These are phyloP conservation scores for Pugionium dolabratum DNA, from an alignment of 345 rosid species.

Conservation along the genomic window DNA sequence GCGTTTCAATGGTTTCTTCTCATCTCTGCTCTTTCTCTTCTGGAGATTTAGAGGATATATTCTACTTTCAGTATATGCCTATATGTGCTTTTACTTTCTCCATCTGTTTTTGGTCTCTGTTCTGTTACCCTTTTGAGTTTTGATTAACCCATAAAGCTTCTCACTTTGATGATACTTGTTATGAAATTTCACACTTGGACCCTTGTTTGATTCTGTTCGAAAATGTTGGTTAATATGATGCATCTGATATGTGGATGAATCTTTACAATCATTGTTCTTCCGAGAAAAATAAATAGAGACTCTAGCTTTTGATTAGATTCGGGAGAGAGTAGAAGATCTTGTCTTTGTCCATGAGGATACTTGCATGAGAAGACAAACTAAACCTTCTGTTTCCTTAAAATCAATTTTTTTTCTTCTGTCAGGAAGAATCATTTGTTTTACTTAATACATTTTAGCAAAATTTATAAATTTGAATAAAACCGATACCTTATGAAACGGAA, in stretches of 20 bases:
- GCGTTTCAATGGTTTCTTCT: background rate
- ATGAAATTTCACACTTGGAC: too few species aligned
- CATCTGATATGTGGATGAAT: too few species aligned
- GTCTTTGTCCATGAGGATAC: conserved; percentile 82
- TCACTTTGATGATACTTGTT: background rate
- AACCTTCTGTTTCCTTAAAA: too few species aligned
- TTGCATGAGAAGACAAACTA: conserved; percentile 57
- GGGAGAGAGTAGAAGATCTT: conserved; percentile 46
- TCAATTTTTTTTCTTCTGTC: too few species aligned
- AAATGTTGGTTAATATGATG: too few species aligned
- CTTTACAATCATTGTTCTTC: too few species aligned
- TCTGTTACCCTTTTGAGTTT: too few species aligned
- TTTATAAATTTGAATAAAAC: background rate
- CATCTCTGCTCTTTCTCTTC: background rate
- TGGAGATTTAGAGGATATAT: conserved; percentile 6
- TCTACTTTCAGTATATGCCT: background rate
- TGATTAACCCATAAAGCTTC: background rate
- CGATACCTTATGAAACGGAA: too few species aligned
- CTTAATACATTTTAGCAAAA: conserved; percentile 12
- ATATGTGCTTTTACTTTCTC: conserved; percentile 1
- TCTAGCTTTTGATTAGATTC: too few species aligned
- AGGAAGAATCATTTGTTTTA: too few species aligned
- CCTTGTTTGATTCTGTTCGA: too few species aligned
- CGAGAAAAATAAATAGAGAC: too few species aligned
- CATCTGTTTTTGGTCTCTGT: conserved; percentile 4